Evolutionary conservation across 371 early-diverging fungal genomes (phyloP).

Genomic region (Mucor ambiguus): DNA sequence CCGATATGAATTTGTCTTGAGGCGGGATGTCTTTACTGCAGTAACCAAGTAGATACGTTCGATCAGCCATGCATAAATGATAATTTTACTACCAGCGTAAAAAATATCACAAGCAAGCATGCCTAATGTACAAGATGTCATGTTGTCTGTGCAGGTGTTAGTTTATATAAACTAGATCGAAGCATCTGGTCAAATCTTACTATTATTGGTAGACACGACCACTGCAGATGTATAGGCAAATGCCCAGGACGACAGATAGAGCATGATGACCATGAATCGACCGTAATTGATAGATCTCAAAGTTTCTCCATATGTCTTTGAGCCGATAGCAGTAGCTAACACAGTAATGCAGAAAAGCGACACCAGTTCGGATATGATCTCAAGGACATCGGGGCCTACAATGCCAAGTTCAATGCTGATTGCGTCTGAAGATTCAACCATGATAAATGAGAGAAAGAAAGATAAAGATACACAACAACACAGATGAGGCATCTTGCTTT

Average conservation of each 20-base stretch:
- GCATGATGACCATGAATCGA: slow-evolving; percentile 38
- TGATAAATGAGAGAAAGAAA: not conserved
- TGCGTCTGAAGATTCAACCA: slow-evolving; percentile 4
- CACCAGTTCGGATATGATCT: slow-evolving; percentile 43
- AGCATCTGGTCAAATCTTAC: slow-evolving; percentile 18
- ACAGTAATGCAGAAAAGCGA: slow-evolving; percentile 45
- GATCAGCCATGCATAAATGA: slow-evolving; percentile 52
- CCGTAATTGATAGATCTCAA: slow-evolving; percentile 43
- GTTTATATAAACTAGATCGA: not conserved
- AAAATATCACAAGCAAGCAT: slow-evolving; percentile 53
- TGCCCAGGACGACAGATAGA: slow-evolving; percentile 44
- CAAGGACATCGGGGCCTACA: slow-evolving; percentile 39
- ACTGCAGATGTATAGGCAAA: slow-evolving; percentile 41
- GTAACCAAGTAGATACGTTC: slow-evolving; percentile 53
- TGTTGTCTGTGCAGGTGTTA: slow-evolving; percentile 31
- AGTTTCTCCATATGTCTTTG: slow-evolving; percentile 44
- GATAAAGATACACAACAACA: not conserved
- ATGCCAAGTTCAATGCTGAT: slow-evolving; percentile 15
- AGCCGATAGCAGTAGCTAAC: slow-evolving; percentile 37
- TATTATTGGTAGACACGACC: slow-evolving; percentile 48
- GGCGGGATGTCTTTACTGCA: slow-evolving; percentile 44
- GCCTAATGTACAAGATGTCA: slow-evolving; percentile 45
- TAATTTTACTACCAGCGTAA: slow-evolving; percentile 55
- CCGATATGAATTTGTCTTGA: slow-evolving; percentile 45
- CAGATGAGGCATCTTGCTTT: not conserved